Base-by-base conservation (phyloP, 192 early-diverging fungal genomes). In the Glomus cerebriforme region DNA sequence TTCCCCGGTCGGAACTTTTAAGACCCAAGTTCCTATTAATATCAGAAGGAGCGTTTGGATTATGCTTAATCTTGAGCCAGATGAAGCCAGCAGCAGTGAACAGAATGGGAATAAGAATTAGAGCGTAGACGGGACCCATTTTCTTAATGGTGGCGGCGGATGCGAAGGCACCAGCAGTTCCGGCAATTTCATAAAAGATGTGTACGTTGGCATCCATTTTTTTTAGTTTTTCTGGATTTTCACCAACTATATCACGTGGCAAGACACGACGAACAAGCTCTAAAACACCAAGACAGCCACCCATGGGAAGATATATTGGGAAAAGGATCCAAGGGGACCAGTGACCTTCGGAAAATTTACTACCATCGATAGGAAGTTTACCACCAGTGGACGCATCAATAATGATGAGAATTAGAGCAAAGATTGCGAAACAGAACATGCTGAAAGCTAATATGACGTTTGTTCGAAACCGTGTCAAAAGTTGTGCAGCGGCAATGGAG, bases 251-350 rank as follows among this genome's bases (percentile, higher is more conserved):
- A 76, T 90, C 88, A n/a, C 77, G 73, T 39, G 88, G 88, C 24
- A 90, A 86, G 71, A 90, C 84, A 77, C 90, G 89, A 17, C 90
- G 88, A 31, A 91, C 87, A 17, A 91, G 81, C 66, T 91, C 90
- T 24, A 91, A 81, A 79, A 87, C 86, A 27, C 88, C 88, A 43
- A 86, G 86, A 73, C 82, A 87, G 68, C 87, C 75, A 58, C 89
- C 89, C 63, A 86, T 84, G 24, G 82, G 60, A n/a, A 78, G 64
- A 75, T 89, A 91, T 72, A 91, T 65, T 27, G 80, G 78, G 75
- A 86, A 83, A 37, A 90, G 78, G 31, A 84, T 60, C 9, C 79
- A 9, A 13, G 83, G 35, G 76, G 77, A 47, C 86, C 86, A 89
- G 10, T 37, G 8, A 37, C 88, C 88, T 26, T 31, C 77, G 10